These are phyloP conservation scores for Thalassiosira mediterranea DNA, from an alignment of 352 stramenopile species.

Conservation along the genomic window DNA sequence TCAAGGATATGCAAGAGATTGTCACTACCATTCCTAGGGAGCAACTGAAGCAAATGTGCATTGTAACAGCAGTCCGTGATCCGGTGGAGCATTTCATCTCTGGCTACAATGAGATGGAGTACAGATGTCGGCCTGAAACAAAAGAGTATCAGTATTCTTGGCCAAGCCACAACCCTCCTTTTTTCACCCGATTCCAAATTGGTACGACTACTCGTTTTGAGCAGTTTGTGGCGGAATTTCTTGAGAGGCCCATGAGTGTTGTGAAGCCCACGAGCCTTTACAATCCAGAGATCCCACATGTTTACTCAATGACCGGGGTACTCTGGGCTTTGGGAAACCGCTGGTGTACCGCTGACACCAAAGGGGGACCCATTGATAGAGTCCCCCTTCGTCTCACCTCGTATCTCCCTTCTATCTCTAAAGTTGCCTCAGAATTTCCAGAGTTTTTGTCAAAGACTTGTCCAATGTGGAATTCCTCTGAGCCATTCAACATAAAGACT, in stretches of 20 bases:
- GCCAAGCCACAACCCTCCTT: conserved; percentile 1
- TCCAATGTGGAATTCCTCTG: background rate
- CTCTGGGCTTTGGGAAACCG: too few species aligned
- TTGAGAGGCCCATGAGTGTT: too few species aligned
- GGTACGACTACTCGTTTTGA: conserved; percentile 37
- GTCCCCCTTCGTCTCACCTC: background rate
- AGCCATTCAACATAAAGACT: conserved; percentile 1
- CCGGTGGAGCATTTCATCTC: conserved; percentile 56
- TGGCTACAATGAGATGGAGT: conserved; percentile 54
- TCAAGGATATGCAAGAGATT: background rate
- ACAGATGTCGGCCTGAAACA: too few species aligned
- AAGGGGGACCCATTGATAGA: background rate
- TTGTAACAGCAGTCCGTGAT: conserved; percentile 53
- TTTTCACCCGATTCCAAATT: too few species aligned
- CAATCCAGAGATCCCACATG: conserved; percentile 11
- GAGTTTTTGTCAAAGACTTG: conserved; percentile 12
- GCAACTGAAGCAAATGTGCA: conserved; percentile 19
- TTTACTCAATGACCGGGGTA: conserved; percentile 24
- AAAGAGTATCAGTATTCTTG: background rate
- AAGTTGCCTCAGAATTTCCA: conserved; percentile 17
- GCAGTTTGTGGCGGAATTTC: conserved; percentile 48
- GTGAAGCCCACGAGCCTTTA: background rate
- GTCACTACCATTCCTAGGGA: background rate
- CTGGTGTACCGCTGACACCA: too few species aligned
- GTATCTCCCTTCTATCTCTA: conserved; percentile 20